Percentiles rank a stretch among this genome's conserved stretches.
Conservation (phyloP, 805 yeast genomes). For the Blastobotrys muscicola region DNA sequence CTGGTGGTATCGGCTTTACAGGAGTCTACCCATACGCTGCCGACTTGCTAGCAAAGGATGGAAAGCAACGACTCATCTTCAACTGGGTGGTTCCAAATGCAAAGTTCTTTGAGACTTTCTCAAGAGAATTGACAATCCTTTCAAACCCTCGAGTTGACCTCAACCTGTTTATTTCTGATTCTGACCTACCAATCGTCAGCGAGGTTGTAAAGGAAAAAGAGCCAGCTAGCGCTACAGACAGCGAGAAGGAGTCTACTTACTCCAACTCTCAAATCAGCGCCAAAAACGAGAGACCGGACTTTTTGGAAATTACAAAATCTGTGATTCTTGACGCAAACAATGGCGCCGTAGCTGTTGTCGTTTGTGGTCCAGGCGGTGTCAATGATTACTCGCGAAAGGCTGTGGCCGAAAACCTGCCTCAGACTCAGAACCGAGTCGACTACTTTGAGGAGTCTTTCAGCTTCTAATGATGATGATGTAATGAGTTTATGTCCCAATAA, state of each 20-base stretch:
- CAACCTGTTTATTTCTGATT: neutral
- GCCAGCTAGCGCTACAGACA: neutral
- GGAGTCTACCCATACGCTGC: slow-evolving; percentile 39
- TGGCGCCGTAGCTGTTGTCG: slow-evolving; percentile 32
- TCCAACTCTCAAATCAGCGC: slow-evolving; percentile 33
- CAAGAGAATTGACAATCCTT: slow-evolving; percentile 24
- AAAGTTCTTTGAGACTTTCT: slow-evolving; percentile 30
- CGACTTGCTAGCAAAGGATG: slow-evolving; percentile 4
- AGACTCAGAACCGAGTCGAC: slow-evolving; percentile 43
- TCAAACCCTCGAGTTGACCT: slow-evolving; percentile 22
- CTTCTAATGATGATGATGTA: slow-evolving; percentile 35
- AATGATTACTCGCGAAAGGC: slow-evolving; percentile 45
- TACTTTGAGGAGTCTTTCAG: slow-evolving; percentile 61
- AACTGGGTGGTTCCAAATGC: slow-evolving; percentile 56
- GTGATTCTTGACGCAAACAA: neutral
- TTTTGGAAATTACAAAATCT: neutral
- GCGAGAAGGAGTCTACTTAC: neutral
- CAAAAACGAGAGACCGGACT: neutral
- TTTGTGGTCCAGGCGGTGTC: slow-evolving; percentile 53
- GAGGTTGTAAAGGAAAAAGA: neutral
- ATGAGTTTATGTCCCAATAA: too few species aligned
- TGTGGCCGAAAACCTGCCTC: slow-evolving; percentile 34
- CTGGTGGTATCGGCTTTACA: slow-evolving; percentile 58
- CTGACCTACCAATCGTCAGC: neutral
- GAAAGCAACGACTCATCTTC: slow-evolving; percentile 27